A percentile compares a stretch with the other conserved stretches of the same genome.
These are phyloP conservation scores for Phytophthora idaei DNA, from an alignment of 352 stramenopile species.

Conservation along the genomic window DNA sequence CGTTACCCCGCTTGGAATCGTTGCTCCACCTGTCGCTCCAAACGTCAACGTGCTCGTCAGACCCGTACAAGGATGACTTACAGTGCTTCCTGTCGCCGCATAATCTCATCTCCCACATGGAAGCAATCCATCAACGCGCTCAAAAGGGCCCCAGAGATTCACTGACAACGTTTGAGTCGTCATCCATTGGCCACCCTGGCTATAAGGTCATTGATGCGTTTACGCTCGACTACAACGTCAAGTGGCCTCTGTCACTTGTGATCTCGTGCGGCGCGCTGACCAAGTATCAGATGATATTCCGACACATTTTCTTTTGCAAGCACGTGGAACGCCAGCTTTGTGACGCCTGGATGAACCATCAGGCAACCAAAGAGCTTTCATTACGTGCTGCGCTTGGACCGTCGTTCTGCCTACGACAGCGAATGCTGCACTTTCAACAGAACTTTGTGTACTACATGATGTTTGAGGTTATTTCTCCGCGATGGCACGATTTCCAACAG, in stretches of 20 bases:
- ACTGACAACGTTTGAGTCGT: slow-evolving; percentile 73
- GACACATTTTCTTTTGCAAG: slow-evolving; percentile 99
- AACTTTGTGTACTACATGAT: slow-evolving; percentile 99
- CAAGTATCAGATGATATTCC: slow-evolving; percentile 99
- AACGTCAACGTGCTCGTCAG: slow-evolving; percentile 88
- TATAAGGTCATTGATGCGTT: slow-evolving; percentile 97
- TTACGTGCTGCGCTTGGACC: slow-evolving; percentile 87
- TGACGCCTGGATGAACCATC: slow-evolving; percentile 96
- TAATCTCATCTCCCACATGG: slow-evolving; percentile 92
- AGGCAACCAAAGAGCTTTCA: slow-evolving; percentile 91
- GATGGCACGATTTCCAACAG: slow-evolving; percentile 91
- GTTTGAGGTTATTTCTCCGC: slow-evolving; percentile 95
- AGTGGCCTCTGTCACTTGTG: slow-evolving; percentile 98
- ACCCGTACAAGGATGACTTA: slow-evolving; percentile 92
- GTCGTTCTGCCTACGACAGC: slow-evolving; percentile 95
- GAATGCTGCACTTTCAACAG: slow-evolving; percentile 99
- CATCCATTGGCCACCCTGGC: slow-evolving; percentile 70
- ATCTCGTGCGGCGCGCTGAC: slow-evolving; percentile 93
- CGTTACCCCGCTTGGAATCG: slow-evolving; percentile 91
- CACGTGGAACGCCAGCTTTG: slow-evolving; percentile 97
- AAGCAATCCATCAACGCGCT: slow-evolving; percentile 90
- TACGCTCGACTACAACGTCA: slow-evolving; percentile 95
- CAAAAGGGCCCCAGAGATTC: slow-evolving; percentile 71
- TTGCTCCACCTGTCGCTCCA: slow-evolving; percentile 95
- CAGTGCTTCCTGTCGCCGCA: slow-evolving; percentile 87